These are phyloP conservation scores for Calocybe gambosa DNA, from an alignment of 1,284 basidiomycete genomes.

Conservation along the genomic window DNA sequence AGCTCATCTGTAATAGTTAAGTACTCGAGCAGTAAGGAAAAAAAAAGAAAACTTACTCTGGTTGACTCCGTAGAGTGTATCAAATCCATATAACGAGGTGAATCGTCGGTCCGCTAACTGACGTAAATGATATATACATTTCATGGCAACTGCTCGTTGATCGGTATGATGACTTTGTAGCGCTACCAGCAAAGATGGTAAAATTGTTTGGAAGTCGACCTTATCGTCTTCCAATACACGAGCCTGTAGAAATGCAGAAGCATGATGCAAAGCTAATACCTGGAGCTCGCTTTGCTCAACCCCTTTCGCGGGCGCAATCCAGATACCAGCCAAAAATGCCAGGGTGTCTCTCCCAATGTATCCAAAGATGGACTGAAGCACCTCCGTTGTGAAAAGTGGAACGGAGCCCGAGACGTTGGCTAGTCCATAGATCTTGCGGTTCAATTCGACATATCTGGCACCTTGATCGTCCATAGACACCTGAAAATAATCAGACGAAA, in stretches of 20 bases:
- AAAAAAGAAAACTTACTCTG: conserved; percentile 39
- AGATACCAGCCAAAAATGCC: conserved; percentile 75
- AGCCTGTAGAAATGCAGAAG: conserved; percentile 75
- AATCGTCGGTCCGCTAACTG: conserved; percentile 40
- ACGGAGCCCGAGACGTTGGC: conserved; percentile 45
- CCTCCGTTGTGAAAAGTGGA: conserved; percentile 44
- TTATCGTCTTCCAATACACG: conserved; percentile 45
- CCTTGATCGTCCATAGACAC: conserved; percentile 22
- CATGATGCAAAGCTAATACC: conserved; percentile 52
- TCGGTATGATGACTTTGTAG: conserved; percentile 49
- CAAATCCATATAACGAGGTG: conserved; percentile 72
- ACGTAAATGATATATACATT: conserved; percentile 50
- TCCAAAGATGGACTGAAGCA: conserved; percentile 65
- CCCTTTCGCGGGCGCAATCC: conserved; percentile 31
- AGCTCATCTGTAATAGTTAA: conserved; percentile 42
- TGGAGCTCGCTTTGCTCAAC: conserved; percentile 25
- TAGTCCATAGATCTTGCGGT: conserved; percentile 57
- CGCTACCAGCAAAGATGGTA: conserved; percentile 73
- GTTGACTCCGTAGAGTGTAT: conserved; percentile 71
- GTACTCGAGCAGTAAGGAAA: conserved; percentile 8
- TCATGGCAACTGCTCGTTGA: conserved; percentile 61
- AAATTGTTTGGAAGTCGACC: conserved; percentile 80
- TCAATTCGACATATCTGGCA: conserved; percentile 46
- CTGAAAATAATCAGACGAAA: background rate
- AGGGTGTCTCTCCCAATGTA: conserved; percentile 67